Evolutionary conservation across 1,284 basidiomycete species (phyloP), one percentile per base, ranked within the genome.

Genomic region (Ustilago tritici): DNA sequence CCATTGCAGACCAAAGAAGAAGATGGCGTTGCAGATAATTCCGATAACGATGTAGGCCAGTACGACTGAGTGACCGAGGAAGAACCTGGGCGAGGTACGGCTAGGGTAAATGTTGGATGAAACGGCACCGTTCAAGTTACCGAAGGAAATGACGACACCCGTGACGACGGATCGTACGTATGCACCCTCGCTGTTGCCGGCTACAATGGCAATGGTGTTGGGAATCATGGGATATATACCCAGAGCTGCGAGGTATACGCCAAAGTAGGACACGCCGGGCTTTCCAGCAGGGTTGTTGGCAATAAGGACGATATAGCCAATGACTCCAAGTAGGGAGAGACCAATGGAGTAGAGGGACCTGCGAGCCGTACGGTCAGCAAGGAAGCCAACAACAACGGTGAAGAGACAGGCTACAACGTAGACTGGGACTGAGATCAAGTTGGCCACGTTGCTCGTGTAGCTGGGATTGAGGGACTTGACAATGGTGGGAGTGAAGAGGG

Each of bases 131-230:
- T 86, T 86, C 61, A 85, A 64, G 68, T 86, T 86, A 43, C 85
- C 85, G 32, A 83, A 88, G 4, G 61, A 63, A 59, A 79, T 79
- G 52, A 80, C 65, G 38, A 80, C 53, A 19, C 88, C 92, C 31
- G 92, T 87, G 0, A 91, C 89, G 1, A 92, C 92, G 73, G 91
- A 91, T 28, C 92, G 90, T 79, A 93, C 93, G 86, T 93, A 93
- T 0, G 90, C 89, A 8, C 92, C 91, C 87, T 93, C 92, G 17
- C 92, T 89, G 79, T 92, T 92, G 78, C 91, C 91, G 35, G 90
- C 90, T 38, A 90, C 89, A 90, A 92, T 92, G 7, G 92, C 91
- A 75, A 91, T 89, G 4, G 91, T 90, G 86, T 92, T 92, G 34
- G 92, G 88, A 73, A 92, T 91, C 55, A 90, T 88, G 6, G 92